Evolutionary conservation across 805 yeast species (phyloP).

Genomic region (Pichia eremophila): DNA sequence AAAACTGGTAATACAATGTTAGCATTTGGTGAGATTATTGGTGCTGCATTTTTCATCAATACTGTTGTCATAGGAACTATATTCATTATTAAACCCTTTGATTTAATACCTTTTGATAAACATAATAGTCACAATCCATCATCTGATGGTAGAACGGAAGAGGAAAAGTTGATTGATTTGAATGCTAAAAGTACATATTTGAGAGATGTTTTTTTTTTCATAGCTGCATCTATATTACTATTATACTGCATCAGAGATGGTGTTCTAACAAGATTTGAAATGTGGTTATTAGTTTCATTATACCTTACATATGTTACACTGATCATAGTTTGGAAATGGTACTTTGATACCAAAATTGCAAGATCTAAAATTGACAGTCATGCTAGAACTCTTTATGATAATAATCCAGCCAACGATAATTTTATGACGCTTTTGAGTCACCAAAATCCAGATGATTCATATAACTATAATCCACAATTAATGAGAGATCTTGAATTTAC

Average conservation of each 20-base stretch:
- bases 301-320: conserved; percentile 56
- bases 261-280: conserved; percentile 41
- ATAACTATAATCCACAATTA: conserved; percentile 22
- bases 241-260: conserved; percentile 43
- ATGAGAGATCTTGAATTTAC: conserved; percentile 22
- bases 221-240: conserved; percentile 39
- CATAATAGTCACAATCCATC: not conserved
- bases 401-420: conserved; percentile 2
- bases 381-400: conserved; percentile 23
- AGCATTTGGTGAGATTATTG: conserved; percentile 86
- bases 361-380: conserved; percentile 15
- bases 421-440: conserved; percentile 10
- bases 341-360: conserved; percentile 9
- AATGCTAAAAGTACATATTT: conserved; percentile 37
- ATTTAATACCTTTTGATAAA: conserved; percentile 26
- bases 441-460: conserved; percentile 22
- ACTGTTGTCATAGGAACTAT: conserved; percentile 76
- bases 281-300: conserved; percentile 42
- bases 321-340: conserved; percentile 35
- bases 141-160: not conserved
- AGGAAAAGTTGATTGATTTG: conserved; percentile 14
- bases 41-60: conserved; percentile 78
- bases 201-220: conserved; percentile 57
- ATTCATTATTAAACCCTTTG: conserved; percentile 58
- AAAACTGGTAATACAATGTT: conserved; percentile 55